Evolutionary conservation across 805 yeast species (phyloP).

Genomic region (Saccharomycopsis guyanensis): DNA sequence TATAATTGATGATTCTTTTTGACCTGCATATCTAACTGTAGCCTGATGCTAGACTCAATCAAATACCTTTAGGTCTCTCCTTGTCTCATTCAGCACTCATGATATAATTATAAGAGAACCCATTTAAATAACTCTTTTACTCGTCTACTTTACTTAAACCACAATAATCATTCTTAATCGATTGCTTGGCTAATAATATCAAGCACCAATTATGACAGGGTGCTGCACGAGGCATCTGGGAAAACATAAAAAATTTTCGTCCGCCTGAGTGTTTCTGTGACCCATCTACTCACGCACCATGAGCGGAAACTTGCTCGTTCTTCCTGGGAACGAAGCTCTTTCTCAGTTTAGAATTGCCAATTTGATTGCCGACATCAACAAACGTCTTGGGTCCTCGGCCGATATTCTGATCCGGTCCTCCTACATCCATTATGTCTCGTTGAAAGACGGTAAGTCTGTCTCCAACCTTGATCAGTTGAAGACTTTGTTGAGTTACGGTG

Average conservation of each 20-base stretch:
- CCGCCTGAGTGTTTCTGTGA: neutral
- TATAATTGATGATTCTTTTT: too few relatives aligned
- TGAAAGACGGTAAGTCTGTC: conserved; percentile 38
- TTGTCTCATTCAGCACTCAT: too few relatives aligned
- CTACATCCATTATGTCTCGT: conserved; percentile 74
- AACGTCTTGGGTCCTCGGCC: conserved; percentile 39
- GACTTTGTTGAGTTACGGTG: conserved; percentile 25
- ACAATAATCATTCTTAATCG: too few relatives aligned
- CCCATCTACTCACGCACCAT: neutral
- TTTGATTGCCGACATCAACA: conserved; percentile 64
- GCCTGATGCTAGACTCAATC: too few relatives aligned
- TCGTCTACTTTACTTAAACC: too few relatives aligned
- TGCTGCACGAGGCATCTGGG: too few relatives aligned
- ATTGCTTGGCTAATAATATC: too few relatives aligned
- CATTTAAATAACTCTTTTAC: too few relatives aligned
- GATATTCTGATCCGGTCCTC: conserved; percentile 66
- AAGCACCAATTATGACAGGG: too few relatives aligned
- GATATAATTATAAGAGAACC: too few relatives aligned
- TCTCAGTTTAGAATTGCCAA: conserved; percentile 79
- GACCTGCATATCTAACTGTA: too few relatives aligned
- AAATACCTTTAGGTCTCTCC: too few relatives aligned
- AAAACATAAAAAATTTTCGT: neutral
- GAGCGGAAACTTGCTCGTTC: conserved; percentile 25
- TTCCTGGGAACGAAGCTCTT: conserved; percentile 87
- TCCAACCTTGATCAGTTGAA: conserved; percentile 51